Conservation (phyloP, 768 basidiomycete genomes). For the Psilocybe subaeruginosa region DNA sequence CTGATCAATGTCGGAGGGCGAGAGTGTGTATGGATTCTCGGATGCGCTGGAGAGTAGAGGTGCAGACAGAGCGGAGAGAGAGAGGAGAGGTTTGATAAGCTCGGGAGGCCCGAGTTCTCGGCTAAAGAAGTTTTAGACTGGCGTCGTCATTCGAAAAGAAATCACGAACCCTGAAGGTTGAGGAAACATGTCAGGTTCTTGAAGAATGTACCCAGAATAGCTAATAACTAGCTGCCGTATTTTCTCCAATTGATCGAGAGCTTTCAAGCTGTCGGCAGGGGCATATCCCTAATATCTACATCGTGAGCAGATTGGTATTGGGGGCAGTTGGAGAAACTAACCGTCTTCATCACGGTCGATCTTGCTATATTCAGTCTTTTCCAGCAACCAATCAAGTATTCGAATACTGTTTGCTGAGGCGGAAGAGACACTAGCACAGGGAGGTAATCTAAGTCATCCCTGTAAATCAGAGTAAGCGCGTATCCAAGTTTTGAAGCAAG, state of each 20-base stretch:
- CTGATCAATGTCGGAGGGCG: slow-evolving; percentile 69
- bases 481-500: neutral
- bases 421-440: slow-evolving; percentile 80
- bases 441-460: slow-evolving; percentile 76
- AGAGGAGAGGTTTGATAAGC: slow-evolving; percentile 80
- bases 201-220: slow-evolving; percentile 86
- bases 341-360: slow-evolving; percentile 65
- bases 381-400: slow-evolving; percentile 92
- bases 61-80: slow-evolving; percentile 67
- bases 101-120: slow-evolving; percentile 78
- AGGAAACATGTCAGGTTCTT: slow-evolving; percentile 95
- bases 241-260: slow-evolving; percentile 69
- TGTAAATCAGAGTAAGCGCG: slow-evolving; percentile 26
- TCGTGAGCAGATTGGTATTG: neutral
- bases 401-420: slow-evolving; percentile 76
- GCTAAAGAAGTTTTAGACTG: slow-evolving; percentile 34
- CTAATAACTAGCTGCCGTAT: slow-evolving; percentile 83
- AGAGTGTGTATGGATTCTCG: slow-evolving; percentile 52
- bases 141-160: neutral
- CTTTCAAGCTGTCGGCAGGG: slow-evolving; percentile 63
- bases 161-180: slow-evolving; percentile 73
- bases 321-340: slow-evolving; percentile 19
- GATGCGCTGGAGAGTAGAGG: slow-evolving; percentile 58
- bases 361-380: slow-evolving; percentile 72
- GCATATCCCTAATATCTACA: slow-evolving; percentile 50